Percentiles rank a stretch among this genome's conserved stretches.
These are phyloP conservation scores for Aspergillus brasiliensis DNA, from an alignment of 2,329 filamentous ascomycete genomes.

Conservation along the genomic window DNA sequence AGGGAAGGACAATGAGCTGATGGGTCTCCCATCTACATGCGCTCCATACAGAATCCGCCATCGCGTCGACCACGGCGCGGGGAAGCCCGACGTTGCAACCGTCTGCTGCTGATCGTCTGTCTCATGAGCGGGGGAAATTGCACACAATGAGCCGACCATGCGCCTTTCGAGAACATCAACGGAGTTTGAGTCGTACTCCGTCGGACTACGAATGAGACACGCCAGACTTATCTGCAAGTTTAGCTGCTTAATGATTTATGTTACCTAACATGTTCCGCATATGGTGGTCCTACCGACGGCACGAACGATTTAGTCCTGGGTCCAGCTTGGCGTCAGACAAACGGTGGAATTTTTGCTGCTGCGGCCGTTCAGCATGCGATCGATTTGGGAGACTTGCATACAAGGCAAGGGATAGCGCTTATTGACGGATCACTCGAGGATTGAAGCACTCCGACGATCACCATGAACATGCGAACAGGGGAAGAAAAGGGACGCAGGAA, in stretches of 20 bases:
- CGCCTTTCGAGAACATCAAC: slow-evolving; percentile 1
- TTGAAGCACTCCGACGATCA: neutral
- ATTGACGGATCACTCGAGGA: neutral
- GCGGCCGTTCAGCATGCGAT: neutral
- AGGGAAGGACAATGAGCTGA: neutral
- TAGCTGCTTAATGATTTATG: slow-evolving; percentile 14
- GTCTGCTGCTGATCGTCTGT: slow-evolving; percentile 2
- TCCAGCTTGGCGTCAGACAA: slow-evolving; percentile 1
- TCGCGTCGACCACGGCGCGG: slow-evolving; percentile 7
- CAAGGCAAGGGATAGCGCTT: neutral
- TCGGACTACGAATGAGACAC: slow-evolving; percentile 15
- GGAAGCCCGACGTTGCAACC: slow-evolving; percentile 17
- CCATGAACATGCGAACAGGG: neutral
- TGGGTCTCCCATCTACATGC: neutral
- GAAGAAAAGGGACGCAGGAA: neutral
- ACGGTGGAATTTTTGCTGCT: neutral
- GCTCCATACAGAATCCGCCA: neutral
- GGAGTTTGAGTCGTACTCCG: slow-evolving; percentile 7
- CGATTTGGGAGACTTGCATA: neutral
- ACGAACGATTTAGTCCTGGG: neutral
- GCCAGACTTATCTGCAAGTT: slow-evolving; percentile 22
- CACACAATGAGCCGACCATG: neutral
- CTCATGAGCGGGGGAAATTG: slow-evolving; percentile 7
- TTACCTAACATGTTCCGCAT: slow-evolving; percentile 27
- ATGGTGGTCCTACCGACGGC: slow-evolving; percentile 18